Percentiles rank a stretch among this genome's conserved stretches.
These are phyloP conservation scores for Zygosaccharomyces gambellarensis DNA, from an alignment of 805 yeast species.

Conservation along the genomic window DNA sequence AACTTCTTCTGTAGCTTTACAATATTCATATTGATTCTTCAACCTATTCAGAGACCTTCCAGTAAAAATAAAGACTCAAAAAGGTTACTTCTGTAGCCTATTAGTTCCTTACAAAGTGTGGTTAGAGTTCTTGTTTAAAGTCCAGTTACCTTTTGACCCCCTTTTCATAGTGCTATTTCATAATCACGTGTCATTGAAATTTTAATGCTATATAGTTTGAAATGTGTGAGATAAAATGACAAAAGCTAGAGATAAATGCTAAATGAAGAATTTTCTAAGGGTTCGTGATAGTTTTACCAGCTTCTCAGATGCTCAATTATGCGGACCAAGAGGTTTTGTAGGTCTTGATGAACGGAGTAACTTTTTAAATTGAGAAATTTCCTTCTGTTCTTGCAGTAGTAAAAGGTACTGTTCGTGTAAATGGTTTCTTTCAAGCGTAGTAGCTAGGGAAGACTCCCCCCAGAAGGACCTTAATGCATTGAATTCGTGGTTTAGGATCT, in stretches of 20 bases:
- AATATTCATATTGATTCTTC: constrained; percentile 47
- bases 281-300: background rate
- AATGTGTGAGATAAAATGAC: background rate
- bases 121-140: background rate
- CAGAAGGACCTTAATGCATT: constrained; percentile 20
- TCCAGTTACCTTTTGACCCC: background rate
- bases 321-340: background rate
- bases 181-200: background rate
- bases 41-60: background rate
- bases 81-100: background rate
- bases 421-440: constrained; percentile 20
- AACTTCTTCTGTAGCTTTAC: constrained; percentile 73
- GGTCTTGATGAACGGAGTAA: background rate
- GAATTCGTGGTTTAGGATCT: constrained; percentile 17
- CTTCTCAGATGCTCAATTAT: background rate
- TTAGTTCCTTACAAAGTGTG: background rate
- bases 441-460: constrained; percentile 18
- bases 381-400: constrained; percentile 18
- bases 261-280: background rate
- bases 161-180: background rate
- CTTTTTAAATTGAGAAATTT: constrained; percentile 3
- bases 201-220: background rate
- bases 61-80: background rate
- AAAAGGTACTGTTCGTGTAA: constrained; percentile 22
- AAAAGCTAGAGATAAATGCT: background rate